Conservation (phyloP, 1,284 basidiomycete species). For the Ustilago loliicola region DNA sequence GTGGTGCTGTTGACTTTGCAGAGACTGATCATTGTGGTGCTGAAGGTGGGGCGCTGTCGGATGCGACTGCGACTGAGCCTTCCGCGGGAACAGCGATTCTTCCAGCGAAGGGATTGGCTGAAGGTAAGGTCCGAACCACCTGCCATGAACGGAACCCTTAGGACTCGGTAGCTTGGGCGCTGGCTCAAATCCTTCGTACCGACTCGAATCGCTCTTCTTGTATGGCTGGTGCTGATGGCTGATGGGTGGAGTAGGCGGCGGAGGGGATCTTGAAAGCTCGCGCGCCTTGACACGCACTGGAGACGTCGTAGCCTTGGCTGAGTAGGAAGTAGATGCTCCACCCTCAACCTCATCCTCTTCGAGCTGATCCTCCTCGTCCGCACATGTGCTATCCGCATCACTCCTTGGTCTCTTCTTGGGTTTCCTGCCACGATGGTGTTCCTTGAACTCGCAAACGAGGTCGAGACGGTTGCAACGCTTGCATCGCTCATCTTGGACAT, state of each 20-base stretch:
- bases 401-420: slow-evolving; percentile 48
- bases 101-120: slow-evolving; percentile 41
- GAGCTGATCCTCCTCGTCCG: slow-evolving; percentile 46
- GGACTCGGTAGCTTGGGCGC: slow-evolving; percentile 44
- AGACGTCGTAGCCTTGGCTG: slow-evolving; percentile 15
- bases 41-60: slow-evolving; percentile 7
- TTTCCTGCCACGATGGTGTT: slow-evolving; percentile 54
- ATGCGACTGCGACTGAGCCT: slow-evolving; percentile 20
- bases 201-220: slow-evolving; percentile 17
- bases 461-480: slow-evolving; percentile 55
- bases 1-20: slow-evolving; percentile 6
- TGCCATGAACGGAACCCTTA: slow-evolving; percentile 39
- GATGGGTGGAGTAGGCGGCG: slow-evolving; percentile 15
- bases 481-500: slow-evolving; percentile 41
- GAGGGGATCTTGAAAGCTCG: slow-evolving; percentile 29
- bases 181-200: slow-evolving; percentile 23
- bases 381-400: slow-evolving; percentile 33
- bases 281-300: slow-evolving; percentile 20
- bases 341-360: slow-evolving; percentile 37
- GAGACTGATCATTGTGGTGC: slow-evolving; percentile 11
- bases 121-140: slow-evolving; percentile 51
- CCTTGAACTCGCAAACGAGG: slow-evolving; percentile 50
- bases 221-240: slow-evolving; percentile 19
- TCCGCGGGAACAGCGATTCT: slow-evolving; percentile 32
- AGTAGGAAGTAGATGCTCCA: background rate